These are phyloP conservation scores for Melastoma candidum DNA, from an alignment of 441 rosid species.

Conservation along the genomic window DNA sequence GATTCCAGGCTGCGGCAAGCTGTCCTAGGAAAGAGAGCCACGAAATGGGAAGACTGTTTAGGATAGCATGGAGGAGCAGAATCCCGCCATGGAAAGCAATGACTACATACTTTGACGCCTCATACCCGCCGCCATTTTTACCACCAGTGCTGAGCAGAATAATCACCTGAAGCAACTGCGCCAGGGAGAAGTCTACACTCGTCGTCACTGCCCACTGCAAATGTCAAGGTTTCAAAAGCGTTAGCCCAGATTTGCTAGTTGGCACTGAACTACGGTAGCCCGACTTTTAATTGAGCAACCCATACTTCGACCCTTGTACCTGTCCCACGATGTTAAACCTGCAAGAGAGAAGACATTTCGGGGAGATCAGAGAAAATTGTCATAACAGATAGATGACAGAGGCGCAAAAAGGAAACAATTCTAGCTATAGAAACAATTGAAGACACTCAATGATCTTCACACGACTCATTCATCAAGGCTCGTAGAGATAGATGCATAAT, in stretches of 20 bases:
- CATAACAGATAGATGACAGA: too few species aligned
- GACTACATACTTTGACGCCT: conserved; percentile 73
- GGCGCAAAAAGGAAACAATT: too few species aligned
- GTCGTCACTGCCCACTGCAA: conserved; percentile 98
- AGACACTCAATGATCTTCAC: too few species aligned
- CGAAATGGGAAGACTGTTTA: conserved; percentile 80
- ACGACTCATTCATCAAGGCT: too few species aligned
- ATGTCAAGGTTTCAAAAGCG: conserved; percentile 5
- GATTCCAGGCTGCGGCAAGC: conserved; percentile 91
- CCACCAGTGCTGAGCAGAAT: conserved; percentile 91
- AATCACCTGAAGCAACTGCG: conserved; percentile 82
- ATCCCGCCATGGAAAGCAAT: conserved; percentile 72
- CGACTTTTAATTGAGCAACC: too few species aligned
- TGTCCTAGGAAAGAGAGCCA: conserved; percentile 77
- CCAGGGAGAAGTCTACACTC: conserved; percentile 83
- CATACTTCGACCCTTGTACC: conserved; percentile 23
- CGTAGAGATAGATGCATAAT: too few species aligned
- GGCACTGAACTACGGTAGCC: too few species aligned
- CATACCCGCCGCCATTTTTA: conserved; percentile 83
- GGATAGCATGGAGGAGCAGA: conserved; percentile 56
- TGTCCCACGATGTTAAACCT: conserved; percentile 99
- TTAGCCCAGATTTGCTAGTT: too few species aligned
- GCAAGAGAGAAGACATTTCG: conserved; percentile 19
- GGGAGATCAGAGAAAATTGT: too few species aligned
- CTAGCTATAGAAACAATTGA: too few species aligned